Evolutionary conservation across 2,329 filamentous ascomycete species (phyloP).

Genomic region (Camptophora hylomeconis): DNA sequence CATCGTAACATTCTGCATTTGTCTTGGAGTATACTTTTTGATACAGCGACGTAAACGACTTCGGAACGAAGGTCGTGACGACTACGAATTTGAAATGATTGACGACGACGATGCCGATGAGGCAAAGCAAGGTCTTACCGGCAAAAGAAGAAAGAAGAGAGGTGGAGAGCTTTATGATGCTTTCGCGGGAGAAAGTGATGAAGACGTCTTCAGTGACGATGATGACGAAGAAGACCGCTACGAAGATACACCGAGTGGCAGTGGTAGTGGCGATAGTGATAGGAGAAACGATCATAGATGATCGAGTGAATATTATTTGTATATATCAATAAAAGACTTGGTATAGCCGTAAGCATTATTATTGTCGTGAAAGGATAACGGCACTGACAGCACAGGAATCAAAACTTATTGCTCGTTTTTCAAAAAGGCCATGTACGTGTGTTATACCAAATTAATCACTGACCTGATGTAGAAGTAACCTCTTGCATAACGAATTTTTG

Average conservation of each 20-base stretch:
- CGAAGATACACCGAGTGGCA: conserved; percentile 14
- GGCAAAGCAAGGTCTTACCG: conserved; percentile 25
- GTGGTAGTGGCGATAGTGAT: neutral
- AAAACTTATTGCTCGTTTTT: too few relatives aligned
- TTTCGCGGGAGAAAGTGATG: conserved; percentile 85
- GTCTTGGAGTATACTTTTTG: conserved; percentile 69
- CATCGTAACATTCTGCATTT: conserved; percentile 71
- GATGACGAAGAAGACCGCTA: conserved; percentile 27
- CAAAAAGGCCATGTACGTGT: too few relatives aligned
- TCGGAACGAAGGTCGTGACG: conserved; percentile 60
- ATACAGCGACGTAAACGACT: conserved; percentile 65
- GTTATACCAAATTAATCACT: too few relatives aligned
- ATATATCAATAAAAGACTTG: too few relatives aligned
- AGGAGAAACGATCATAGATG: neutral
- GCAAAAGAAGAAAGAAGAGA: conserved; percentile 38
- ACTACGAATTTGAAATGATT: conserved; percentile 90
- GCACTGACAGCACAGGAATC: too few relatives aligned
- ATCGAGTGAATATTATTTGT: neutral
- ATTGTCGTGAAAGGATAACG: too few relatives aligned
- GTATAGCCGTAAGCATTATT: too few relatives aligned
- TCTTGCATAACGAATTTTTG: too few relatives aligned
- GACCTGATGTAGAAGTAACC: too few relatives aligned
- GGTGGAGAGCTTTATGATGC: conserved; percentile 94
- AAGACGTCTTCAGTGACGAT: conserved; percentile 38
- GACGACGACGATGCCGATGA: conserved; percentile 63